Conservation (phyloP, 2,329 filamentous ascomycete genomes). For the Helminthosporium solani region DNA sequence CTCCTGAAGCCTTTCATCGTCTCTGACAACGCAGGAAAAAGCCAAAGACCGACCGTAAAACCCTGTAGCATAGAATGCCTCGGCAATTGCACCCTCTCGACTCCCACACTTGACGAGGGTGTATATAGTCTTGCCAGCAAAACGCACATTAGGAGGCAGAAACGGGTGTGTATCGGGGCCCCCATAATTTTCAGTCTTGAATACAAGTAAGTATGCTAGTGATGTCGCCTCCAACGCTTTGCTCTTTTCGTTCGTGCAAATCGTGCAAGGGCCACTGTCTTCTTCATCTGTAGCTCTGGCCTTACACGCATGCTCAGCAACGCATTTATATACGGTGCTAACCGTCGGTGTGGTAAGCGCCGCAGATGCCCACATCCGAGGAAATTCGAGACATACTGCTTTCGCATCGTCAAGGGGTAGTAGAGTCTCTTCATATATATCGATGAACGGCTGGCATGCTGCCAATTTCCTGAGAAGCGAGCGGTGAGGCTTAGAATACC, state of each 20-base stretch:
- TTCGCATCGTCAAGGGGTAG: slow-evolving; percentile 13
- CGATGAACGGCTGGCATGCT: slow-evolving; percentile 3
- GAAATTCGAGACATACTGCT: slow-evolving; percentile 23
- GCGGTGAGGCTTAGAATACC: slow-evolving; percentile 32
- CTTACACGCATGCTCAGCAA: slow-evolving; percentile 14
- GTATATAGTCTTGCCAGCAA: slow-evolving; percentile 27
- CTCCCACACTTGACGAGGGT: slow-evolving; percentile 35
- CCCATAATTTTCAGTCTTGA: slow-evolving; percentile 22
- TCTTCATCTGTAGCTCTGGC: slow-evolving; percentile 6
- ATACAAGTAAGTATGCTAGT: slow-evolving; percentile 29
- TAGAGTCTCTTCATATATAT: slow-evolving; percentile 17
- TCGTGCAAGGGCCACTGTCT: slow-evolving; percentile 19
- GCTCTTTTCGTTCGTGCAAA: slow-evolving; percentile 30
- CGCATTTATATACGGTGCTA: slow-evolving; percentile 31
- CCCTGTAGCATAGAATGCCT: slow-evolving; percentile 32
- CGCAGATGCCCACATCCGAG: slow-evolving; percentile 32
- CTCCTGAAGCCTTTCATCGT: slow-evolving; percentile 25
- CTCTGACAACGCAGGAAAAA: slow-evolving; percentile 34
- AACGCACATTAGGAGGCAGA: slow-evolving; percentile 6
- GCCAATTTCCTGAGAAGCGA: slow-evolving; percentile 14
- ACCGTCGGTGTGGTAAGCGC: slow-evolving; percentile 32
- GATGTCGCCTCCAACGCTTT: slow-evolving; percentile 23
- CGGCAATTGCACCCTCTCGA: slow-evolving; percentile 30
- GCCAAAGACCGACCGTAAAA: slow-evolving; percentile 33
- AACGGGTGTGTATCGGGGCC: slow-evolving; percentile 11